These are phyloP conservation scores for Vicia sativa DNA, from an alignment of 306 rosid species.

Conservation along the genomic window DNA sequence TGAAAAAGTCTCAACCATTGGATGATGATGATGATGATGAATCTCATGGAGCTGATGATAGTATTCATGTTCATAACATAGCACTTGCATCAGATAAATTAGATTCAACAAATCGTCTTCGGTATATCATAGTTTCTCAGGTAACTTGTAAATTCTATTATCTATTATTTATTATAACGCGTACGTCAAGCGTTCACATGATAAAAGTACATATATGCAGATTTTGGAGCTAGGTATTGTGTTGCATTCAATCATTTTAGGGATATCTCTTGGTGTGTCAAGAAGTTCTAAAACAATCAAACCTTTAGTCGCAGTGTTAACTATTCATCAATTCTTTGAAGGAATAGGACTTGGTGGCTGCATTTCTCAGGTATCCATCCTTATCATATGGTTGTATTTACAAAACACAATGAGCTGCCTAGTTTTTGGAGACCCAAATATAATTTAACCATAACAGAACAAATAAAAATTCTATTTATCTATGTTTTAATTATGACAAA, in stretches of 20 bases:
- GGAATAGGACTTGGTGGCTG: slow-evolving; percentile 59
- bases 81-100: slow-evolving; percentile 2
- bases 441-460: too few species aligned
- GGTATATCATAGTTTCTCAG: slow-evolving; percentile 44
- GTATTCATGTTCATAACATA: slow-evolving; percentile 20
- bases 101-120: slow-evolving; percentile 38
- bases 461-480: too few species aligned
- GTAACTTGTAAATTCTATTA: background rate
- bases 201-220: slow-evolving; percentile 28
- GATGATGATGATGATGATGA: slow-evolving; percentile 42
- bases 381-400: too few species aligned
- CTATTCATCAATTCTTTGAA: slow-evolving; percentile 66
- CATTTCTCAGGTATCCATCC: slow-evolving; percentile 43
- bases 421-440: too few species aligned
- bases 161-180: background rate
- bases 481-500: too few species aligned
- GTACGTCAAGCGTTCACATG: too few species aligned
- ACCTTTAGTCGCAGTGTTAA: slow-evolving; percentile 61
- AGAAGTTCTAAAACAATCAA: slow-evolving; percentile 54
- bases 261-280: slow-evolving; percentile 66
- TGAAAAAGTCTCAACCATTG: slow-evolving; percentile 43
- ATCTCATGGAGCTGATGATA: background rate
- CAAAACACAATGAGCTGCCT: too few species aligned
- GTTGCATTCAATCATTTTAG: slow-evolving; percentile 63
- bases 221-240: slow-evolving; percentile 48